Evolutionary conservation across 345 rosid genomes (phyloP).

Genomic region (Combretum micranthum): DNA sequence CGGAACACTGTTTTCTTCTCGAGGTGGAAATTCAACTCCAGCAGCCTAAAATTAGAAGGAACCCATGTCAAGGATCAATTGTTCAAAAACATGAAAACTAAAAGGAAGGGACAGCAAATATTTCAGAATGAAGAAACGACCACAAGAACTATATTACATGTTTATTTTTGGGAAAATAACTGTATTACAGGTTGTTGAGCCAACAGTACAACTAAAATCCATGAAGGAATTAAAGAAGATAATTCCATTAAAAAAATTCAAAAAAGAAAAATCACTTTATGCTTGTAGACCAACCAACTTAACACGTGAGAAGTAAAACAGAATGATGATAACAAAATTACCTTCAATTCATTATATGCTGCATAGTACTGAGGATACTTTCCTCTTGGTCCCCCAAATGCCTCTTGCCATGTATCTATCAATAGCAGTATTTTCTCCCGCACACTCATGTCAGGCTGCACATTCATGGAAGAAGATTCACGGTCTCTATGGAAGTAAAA

Average conservation of each 20-base stretch:
- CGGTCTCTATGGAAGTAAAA: slow-evolving; percentile 1
- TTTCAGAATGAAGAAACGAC: too few relatives aligned
- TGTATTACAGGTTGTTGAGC: too few relatives aligned
- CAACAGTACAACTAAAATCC: not conserved
- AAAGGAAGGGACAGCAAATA: too few relatives aligned
- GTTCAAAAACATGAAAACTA: too few relatives aligned
- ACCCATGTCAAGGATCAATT: too few relatives aligned
- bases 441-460: slow-evolving; percentile 91
- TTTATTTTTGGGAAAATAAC: too few relatives aligned
- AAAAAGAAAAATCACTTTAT: not conserved
- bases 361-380: slow-evolving; percentile 78
- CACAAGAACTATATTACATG: too few relatives aligned
- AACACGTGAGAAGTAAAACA: not conserved
- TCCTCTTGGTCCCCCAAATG: slow-evolving; percentile 78
- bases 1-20: slow-evolving; percentile 71
- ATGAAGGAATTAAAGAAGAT: not conserved
- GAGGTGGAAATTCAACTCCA: slow-evolving; percentile 90
- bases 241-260: not conserved
- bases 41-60: slow-evolving; percentile 37
- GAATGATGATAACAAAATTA: slow-evolving; percentile 15
- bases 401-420: slow-evolving; percentile 70
- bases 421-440: slow-evolving; percentile 82
- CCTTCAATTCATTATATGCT: slow-evolving; percentile 88
- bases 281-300: not conserved
- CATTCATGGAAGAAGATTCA: slow-evolving; percentile 8